Evolutionary conservation across 805 yeast genomes (phyloP), one percentile per base, ranked within the genome.

Genomic region (Candida chilensis): DNA sequence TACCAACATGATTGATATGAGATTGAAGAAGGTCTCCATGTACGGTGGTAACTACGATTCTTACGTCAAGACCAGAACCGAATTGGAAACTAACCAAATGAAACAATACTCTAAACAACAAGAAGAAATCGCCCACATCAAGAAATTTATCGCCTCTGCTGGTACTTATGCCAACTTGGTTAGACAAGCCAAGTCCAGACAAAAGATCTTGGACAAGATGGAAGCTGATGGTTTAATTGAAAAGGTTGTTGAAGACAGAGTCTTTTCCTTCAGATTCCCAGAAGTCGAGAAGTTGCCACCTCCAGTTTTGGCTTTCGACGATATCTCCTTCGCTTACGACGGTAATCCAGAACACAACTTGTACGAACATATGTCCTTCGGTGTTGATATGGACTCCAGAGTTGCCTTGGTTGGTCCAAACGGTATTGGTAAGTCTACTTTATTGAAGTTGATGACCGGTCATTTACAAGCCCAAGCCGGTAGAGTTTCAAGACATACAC

Each of bases 81-180:
- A 92, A 71, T 65, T 70, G 69, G 98, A 92, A 67, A 80, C 92
- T 43, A 90, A 90, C 64, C 98, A 92, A 73, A 92, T 82, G 95
- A 92, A 90, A 70, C 94, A 86, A 61, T 92, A 92, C 68, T 61
- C 64, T 52, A 92, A 92, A 64, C 98, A 92, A 71, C 98, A 92
- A 72, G 98, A 92, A 63, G 98, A 92, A 73, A 92, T 92, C 50
- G 86, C 78, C 22, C 97, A 92, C 64, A 94, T 92, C 63, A 92
- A 92, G 74, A 92, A 92, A 68, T 92, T 92, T 59, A 92, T 92
- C 66, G 98, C 98, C 22, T 83, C 95, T 45, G 98, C 98, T 34
- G 98, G 98, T 88, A 92, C 98, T 33, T 92, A 92, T 66, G 97
- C 98, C 38, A 92, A 92, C 67, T 72, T 92, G 69, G 98, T 92